Evolutionary conservation across 805 yeast genomes (phyloP), one percentile per base, ranked within the genome.

Genomic region (Kodamaea jinghongensis): DNA sequence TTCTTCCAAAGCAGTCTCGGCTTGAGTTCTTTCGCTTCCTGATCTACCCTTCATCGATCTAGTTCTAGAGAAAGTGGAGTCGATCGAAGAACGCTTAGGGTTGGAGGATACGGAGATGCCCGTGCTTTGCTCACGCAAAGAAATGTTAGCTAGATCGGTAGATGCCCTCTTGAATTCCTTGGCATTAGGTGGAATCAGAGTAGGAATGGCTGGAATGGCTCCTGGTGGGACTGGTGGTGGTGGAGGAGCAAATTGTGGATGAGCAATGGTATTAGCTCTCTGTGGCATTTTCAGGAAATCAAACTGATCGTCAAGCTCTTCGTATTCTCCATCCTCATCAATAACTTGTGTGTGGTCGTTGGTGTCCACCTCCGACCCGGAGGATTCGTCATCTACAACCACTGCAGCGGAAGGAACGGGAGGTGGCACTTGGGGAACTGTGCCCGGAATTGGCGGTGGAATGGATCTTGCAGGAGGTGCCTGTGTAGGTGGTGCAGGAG

Each of bases 21-120:
- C 70, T 36, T 58, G 69, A 2, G 55, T 45, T 28, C 45, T 48
- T 28, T 53, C 64, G 11, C 42, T 41, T 3, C 40, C 45, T 11
- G 34, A 14, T 13, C 47, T 49, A 13, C 45, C 49, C 20, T 45
- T 46, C 26, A 44, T 31, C 2, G 58, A 50, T 17, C 45, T 46
- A 11, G 48, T 27, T 16, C 57, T 34, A 2, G 49, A 32, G 6
- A 46, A 2, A 2, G 22, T 31, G 10, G 52, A 48, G 17, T 52
- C 60, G 2, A 40, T 38, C 28, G 57, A 52, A 10, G 36, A 17
- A 15, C 54, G 33, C 14, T 35, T 36, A 20, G 17, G 22, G 35
- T 23, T 30, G 6, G 53, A 42, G 10, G 49, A 52, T 15, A 37
- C 29, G 2, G 52, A 48, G 9, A 39, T 36, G 2, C 50, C 54